Conservation (phyloP, 1,284 basidiomycete genomes). For the Naganishia sp. region DNA sequence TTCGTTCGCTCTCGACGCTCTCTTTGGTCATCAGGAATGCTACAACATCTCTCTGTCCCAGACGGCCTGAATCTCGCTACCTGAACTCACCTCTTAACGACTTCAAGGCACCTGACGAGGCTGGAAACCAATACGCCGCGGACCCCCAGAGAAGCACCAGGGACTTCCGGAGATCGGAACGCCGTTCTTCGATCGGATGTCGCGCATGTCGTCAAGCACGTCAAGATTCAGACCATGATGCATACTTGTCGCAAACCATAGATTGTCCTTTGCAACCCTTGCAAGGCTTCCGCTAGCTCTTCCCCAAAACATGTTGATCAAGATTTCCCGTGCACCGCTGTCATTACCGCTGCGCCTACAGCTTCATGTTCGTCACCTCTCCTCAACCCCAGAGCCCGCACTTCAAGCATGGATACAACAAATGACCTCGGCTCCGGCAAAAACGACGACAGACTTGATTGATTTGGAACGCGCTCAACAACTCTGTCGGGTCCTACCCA, state of each 20-base stretch:
- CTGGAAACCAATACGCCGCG: too few species aligned
- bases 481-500: conserved; percentile 62
- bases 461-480: conserved; percentile 37
- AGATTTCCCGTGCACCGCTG: not conserved
- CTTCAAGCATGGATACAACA: conserved; percentile 37
- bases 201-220: not conserved
- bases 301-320: too few species aligned
- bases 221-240: not conserved
- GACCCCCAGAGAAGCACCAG: too few species aligned
- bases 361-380: not conserved
- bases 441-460: conserved; percentile 34
- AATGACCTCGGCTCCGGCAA: conserved; percentile 34
- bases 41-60: too few species aligned
- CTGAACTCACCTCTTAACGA: too few species aligned
- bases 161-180: not conserved
- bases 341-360: not conserved
- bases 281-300: too few species aligned
- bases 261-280: not conserved
- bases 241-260: not conserved
- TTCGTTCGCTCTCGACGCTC: too few species aligned
- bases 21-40: too few species aligned
- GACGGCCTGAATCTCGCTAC: too few species aligned
- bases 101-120: too few species aligned
- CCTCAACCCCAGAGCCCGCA: not conserved
- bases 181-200: conserved; percentile 11